Conservation (phyloP, 78 protist genomes). For the Monocercomonoides exilis region DNA sequence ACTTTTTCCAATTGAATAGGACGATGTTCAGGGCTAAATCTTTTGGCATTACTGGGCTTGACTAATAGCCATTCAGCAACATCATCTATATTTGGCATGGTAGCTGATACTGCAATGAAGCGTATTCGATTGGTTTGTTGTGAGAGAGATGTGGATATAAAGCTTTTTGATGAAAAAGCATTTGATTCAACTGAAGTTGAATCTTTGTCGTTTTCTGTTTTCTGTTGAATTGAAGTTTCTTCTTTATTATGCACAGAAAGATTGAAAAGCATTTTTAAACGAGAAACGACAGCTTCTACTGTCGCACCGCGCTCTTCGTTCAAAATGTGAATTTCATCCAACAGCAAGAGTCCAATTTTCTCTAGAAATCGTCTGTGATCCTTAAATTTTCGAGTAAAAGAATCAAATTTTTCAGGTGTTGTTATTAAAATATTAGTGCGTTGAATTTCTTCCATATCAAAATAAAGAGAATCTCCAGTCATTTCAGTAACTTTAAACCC, state of each 20-base stretch:
- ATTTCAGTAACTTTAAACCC: neutral
- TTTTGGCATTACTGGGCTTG: neutral
- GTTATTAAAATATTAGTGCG: slow-evolving; percentile 37
- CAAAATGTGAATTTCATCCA: slow-evolving; percentile 59
- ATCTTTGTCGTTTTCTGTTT: neutral
- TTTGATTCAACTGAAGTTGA: neutral
- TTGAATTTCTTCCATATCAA: neutral
- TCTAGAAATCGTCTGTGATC: slow-evolving; percentile 17
- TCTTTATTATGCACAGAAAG: neutral
- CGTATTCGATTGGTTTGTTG: slow-evolving; percentile 25
- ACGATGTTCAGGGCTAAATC: slow-evolving; percentile 32
- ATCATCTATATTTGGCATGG: slow-evolving; percentile 46
- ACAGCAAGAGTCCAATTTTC: slow-evolving; percentile 19
- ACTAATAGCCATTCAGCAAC: slow-evolving; percentile 20
- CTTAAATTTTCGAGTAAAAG: slow-evolving; percentile 40
- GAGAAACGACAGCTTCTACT: slow-evolving; percentile 48
- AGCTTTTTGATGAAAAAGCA: too few relatives aligned
- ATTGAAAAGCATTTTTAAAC: slow-evolving; percentile 22
- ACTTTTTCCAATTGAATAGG: slow-evolving; percentile 18
- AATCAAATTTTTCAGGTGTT: slow-evolving; percentile 60
- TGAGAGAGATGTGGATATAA: neutral
- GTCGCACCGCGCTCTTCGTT: slow-evolving; percentile 46
- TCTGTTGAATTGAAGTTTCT: neutral
- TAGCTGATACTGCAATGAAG: slow-evolving; percentile 51
- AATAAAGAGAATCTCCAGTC: slow-evolving; percentile 22